Evolutionary conservation across 73 alveolate genomes (phyloP), one percentile per base, ranked within the genome.

Genomic region (Blepharisma stoltei): DNA sequence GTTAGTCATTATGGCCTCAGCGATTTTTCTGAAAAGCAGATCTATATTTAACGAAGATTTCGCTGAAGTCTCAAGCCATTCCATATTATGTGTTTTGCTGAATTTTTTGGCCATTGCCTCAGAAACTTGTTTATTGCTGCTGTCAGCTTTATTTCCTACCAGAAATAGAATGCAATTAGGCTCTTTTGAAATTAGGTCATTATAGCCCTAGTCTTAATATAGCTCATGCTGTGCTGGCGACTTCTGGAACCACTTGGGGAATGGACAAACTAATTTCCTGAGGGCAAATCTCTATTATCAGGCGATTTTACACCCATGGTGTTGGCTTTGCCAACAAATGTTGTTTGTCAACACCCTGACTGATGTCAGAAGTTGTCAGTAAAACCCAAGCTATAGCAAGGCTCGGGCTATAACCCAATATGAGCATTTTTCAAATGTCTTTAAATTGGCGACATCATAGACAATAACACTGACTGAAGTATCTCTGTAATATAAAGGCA

Each of bases 101-200:
- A 71, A 37, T 47, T 71, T 67, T 66, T 7, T 32, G 2, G 92
- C 92, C 21, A 80, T 76, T 9, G 44, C 82, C 55, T 80, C 45
- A 38, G 79, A 85, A 54, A 85, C 67, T 46, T 83, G 54, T 60
- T 69, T 66, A n/a, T 73, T 80, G 49, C 79, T 80, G 52, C 69
- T 48, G 46, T 86, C 92, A 7, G 92, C 92, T 46, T 86, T 86
- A 44, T 82, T 86, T 6, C 90, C 93, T 6, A 86, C 89, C 5
- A 86, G 79, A n/a, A 86, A 81, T n/a, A 86, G 73, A 7, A 84
- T 48, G 47, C 83, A 82, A 65, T 86, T 80, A 1, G 69, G 55
- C 5, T 88, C 93, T 18, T 86, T 37, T 6, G 77, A 67, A 14
- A 80, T 52, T 21, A 81, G 78, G 20, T 89, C 89, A 54, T 86